These are phyloP conservation scores for Fusarium brachygibbosum DNA, from an alignment of 2,329 filamentous ascomycete species.

Conservation along the genomic window DNA sequence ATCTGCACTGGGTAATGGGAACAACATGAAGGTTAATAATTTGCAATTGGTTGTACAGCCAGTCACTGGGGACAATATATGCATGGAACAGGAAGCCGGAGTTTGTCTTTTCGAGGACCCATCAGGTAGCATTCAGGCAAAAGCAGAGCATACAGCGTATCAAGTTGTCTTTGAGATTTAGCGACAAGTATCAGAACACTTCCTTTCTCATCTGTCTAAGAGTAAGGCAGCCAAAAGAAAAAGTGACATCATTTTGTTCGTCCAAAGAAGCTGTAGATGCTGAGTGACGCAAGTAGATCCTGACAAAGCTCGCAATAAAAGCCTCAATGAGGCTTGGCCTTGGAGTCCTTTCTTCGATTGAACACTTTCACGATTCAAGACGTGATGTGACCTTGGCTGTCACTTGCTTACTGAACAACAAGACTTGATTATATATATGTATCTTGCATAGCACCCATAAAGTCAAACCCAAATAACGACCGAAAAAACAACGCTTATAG, in stretches of 20 bases:
- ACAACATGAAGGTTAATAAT: no score
- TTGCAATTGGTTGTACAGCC: not conserved
- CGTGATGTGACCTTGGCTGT: no score
- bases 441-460: not conserved
- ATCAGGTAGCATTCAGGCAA: not conserved
- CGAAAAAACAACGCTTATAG: conserved; percentile 13
- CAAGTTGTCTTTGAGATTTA: no score
- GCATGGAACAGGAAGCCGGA: not conserved
- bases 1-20: no score
- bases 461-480: not conserved
- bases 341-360: no score
- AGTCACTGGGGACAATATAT: not conserved
- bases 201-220: not conserved
- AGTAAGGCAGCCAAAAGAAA: not conserved
- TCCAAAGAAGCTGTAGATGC: not conserved
- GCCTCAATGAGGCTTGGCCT: no score
- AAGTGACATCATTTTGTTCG: not conserved
- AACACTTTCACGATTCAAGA: no score
- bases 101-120: not conserved
- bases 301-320: no score
- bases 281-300: not conserved
- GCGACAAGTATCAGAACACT: not conserved
- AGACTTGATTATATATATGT: not conserved
- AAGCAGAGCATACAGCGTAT: not conserved
- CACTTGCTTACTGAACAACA: no score